Percentiles rank a stretch among this genome's conserved stretches.
Evolutionary conservation across 2,329 filamentous ascomycete species (phyloP).

Genomic region (Tolypocladium tropicale): DNA sequence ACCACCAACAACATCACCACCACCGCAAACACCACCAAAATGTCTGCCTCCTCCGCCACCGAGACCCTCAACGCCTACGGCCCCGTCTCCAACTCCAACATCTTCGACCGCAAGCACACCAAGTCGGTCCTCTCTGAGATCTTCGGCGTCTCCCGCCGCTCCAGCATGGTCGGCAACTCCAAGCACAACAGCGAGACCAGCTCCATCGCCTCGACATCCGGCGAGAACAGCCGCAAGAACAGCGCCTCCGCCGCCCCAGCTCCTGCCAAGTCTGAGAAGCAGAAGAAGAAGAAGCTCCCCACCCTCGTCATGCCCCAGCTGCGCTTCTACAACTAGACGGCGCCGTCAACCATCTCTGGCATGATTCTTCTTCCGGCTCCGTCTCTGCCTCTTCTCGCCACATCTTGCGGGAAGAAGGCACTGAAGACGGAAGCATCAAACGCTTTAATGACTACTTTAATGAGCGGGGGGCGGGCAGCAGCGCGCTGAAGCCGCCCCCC

Average conservation of each 20-base stretch:
- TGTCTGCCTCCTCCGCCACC: conserved; percentile 1
- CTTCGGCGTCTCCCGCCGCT: conserved; percentile 4
- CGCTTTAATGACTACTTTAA: not conserved
- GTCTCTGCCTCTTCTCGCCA: not conserved
- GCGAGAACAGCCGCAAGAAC: conserved; percentile 1
- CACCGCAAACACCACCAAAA: not conserved
- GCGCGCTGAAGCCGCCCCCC: not conserved
- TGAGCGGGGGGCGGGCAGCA: not conserved
- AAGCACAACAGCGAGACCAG: conserved; percentile 1
- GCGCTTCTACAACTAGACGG: conserved; percentile 4
- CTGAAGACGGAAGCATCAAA: not conserved
- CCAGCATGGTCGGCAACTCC: not conserved
- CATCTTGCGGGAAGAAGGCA: not conserved
- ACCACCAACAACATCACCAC: not conserved
- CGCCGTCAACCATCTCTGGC: not conserved
- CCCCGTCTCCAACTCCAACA: conserved; percentile 4
- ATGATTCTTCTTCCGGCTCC: not conserved
- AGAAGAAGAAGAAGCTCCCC: conserved; percentile 1
- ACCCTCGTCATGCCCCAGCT: conserved; percentile 3
- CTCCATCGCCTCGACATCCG: not conserved
- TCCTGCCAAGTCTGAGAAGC: not conserved
- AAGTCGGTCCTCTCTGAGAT: conserved; percentile 4
- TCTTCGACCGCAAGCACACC: conserved; percentile 3
- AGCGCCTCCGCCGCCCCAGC: not conserved
- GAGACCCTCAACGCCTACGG: conserved; percentile 7